Conservation (phyloP, 148 eudicot genomes). For the Camellia lanceoleosa region DNA sequence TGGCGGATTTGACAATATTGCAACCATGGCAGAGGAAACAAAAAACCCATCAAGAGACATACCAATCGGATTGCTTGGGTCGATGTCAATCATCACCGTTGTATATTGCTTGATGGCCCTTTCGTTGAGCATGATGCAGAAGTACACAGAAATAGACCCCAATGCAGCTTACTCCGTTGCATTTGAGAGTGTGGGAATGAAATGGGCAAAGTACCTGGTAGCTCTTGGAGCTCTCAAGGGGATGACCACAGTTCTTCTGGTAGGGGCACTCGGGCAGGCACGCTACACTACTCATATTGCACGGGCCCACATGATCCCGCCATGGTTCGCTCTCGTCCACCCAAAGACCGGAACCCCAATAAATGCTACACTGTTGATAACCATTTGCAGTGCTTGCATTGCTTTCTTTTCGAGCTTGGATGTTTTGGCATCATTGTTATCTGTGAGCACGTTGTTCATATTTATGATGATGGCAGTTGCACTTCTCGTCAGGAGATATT, state of each 20-base stretch:
- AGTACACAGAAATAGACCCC: conserved; percentile 48
- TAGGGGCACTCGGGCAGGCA: conserved; percentile 59
- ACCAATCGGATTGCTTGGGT: conserved; percentile 66
- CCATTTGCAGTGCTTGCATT: conserved; percentile 32
- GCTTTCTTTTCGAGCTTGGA: conserved; percentile 70
- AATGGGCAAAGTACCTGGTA: conserved; percentile 69
- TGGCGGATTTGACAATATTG: conserved; percentile 61
- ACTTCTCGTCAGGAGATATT: conserved; percentile 60
- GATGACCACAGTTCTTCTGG: conserved; percentile 68
- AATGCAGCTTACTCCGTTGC: conserved; percentile 65
- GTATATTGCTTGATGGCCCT: conserved; percentile 71
- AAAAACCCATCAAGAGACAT: conserved; percentile 59
- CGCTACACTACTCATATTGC: conserved; percentile 67
- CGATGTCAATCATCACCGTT: conserved; percentile 58
- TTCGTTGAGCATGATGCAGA: conserved; percentile 55
- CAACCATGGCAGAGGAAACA: conserved; percentile 78
- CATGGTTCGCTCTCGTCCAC: conserved; percentile 56
- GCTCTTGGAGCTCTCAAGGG: conserved; percentile 75
- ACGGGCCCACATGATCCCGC: conserved; percentile 69
- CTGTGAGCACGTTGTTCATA: conserved; percentile 60
- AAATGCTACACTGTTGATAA: conserved; percentile 55
- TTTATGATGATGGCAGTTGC: conserved; percentile 71
- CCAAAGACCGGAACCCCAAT: conserved; percentile 65
- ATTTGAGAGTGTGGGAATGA: conserved; percentile 54
- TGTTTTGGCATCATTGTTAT: conserved; percentile 39